Conservation (phyloP, 768 basidiomycete genomes). For the Coprinopsis sp. region DNA sequence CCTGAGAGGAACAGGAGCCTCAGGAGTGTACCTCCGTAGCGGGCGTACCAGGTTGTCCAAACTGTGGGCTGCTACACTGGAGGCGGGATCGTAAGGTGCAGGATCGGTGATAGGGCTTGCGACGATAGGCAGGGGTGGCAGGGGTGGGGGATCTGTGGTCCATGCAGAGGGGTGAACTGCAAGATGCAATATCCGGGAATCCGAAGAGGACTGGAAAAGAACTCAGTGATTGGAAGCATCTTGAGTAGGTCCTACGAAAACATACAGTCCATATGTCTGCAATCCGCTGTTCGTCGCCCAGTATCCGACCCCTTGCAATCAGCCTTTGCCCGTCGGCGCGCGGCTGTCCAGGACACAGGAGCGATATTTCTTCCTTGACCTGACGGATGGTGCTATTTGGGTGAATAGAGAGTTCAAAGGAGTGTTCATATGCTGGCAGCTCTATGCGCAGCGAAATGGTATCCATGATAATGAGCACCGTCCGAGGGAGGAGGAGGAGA, state of each 20-base stretch:
- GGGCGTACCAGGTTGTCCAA: too few relatives aligned
- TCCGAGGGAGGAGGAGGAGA: too few relatives aligned
- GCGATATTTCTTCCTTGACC: constrained; percentile 63
- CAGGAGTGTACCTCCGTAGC: too few relatives aligned
- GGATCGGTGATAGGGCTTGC: not conserved
- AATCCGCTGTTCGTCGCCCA: constrained; percentile 62
- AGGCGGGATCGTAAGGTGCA: too few relatives aligned
- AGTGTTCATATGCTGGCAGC: constrained; percentile 68
- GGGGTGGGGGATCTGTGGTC: constrained; percentile 49
- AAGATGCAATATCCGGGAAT: constrained; percentile 63
- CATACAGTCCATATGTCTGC: constrained; percentile 68
- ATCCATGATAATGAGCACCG: constrained; percentile 30
- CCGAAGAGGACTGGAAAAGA: constrained; percentile 43
- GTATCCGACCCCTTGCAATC: constrained; percentile 68
- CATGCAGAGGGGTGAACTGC: constrained; percentile 80
- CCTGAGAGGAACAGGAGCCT: not conserved
- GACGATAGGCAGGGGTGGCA: constrained; percentile 11
- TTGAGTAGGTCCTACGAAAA: constrained; percentile 4
- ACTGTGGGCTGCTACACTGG: too few relatives aligned
- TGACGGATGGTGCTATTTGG: constrained; percentile 48
- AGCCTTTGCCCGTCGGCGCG: constrained; percentile 68
- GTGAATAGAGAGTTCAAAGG: constrained; percentile 53
- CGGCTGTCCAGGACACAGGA: constrained; percentile 59
- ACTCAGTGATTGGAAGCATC: constrained; percentile 9
- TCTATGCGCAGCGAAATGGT: constrained; percentile 59